Conservation (phyloP, 768 basidiomycete species). For the Trametes elegans region DNA sequence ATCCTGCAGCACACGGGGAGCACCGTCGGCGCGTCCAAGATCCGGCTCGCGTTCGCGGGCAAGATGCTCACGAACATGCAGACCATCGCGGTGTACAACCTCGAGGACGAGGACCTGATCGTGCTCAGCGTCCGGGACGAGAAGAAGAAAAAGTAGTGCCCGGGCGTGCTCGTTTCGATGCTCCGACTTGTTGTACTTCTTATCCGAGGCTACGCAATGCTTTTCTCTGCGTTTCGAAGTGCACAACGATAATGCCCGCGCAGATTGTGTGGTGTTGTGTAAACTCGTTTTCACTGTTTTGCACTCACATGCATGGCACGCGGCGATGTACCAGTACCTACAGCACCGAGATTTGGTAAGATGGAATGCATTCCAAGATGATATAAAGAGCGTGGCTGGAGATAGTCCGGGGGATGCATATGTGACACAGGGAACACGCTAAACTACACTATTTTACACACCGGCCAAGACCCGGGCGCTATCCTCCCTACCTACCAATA, state of each 20-base stretch:
- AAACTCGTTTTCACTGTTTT: too few relatives aligned
- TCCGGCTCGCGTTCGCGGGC: slow-evolving; percentile 74
- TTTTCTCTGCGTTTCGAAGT: too few relatives aligned
- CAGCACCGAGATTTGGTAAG: too few relatives aligned
- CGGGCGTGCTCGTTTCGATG: neutral
- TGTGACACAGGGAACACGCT: neutral
- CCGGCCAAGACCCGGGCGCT: neutral
- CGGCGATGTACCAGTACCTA: too few relatives aligned
- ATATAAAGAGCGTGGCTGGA: too few relatives aligned
- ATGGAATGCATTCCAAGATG: too few relatives aligned
- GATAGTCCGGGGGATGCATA: neutral
- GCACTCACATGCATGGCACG: too few relatives aligned
- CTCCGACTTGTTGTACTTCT: slow-evolving; percentile 13
- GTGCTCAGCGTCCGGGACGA: slow-evolving; percentile 72
- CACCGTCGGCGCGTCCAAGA: slow-evolving; percentile 73
- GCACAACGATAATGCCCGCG: too few relatives aligned
- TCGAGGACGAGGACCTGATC: slow-evolving; percentile 88
- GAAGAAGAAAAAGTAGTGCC: slow-evolving; percentile 58
- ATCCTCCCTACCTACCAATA: too few relatives aligned
- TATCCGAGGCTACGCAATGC: slow-evolving; percentile 9
- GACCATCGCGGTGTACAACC: slow-evolving; percentile 82
- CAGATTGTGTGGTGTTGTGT: too few relatives aligned
- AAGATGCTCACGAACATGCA: slow-evolving; percentile 88
- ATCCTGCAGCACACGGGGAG: slow-evolving; percentile 78
- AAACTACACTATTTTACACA: slow-evolving; percentile 15